A percentile compares a stretch with the other conserved stretches of the same genome.
These are phyloP conservation scores for Exobasidium rhododendri DNA, from an alignment of 1,284 basidiomycete genomes.

Conservation along the genomic window DNA sequence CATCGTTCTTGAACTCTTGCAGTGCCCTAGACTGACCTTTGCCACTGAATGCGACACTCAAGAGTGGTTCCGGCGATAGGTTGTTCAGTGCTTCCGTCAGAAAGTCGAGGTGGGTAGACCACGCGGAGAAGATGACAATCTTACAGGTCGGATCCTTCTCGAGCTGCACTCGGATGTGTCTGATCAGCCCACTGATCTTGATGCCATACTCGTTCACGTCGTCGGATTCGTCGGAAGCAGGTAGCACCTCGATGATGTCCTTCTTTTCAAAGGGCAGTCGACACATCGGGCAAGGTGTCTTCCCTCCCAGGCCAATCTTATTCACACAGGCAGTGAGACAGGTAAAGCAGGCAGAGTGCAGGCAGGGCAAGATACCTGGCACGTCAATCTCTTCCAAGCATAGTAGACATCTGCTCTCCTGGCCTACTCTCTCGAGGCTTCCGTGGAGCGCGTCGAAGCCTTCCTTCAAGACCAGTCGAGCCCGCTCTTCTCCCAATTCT, in stretches of 20 bases:
- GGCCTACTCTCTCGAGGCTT: not conserved
- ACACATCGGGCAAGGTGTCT: constrained; percentile 22
- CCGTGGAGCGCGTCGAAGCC: not conserved
- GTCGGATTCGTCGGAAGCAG: constrained; percentile 12
- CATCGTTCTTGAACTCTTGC: constrained; percentile 31
- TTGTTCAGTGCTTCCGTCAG: constrained; percentile 23
- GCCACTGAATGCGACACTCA: constrained; percentile 27
- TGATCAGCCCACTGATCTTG: constrained; percentile 37
- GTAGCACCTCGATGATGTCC: constrained; percentile 27
- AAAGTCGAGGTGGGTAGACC: constrained; percentile 31
- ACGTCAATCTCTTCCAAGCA: constrained; percentile 27
- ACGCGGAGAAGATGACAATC: constrained; percentile 37
- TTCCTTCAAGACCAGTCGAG: not conserved
- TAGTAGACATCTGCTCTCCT: constrained; percentile 18
- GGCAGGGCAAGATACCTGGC: constrained; percentile 33
- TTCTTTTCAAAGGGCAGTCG: constrained; percentile 20
- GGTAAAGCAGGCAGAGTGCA: constrained; percentile 35
- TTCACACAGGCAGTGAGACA: constrained; percentile 35
- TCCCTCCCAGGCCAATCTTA: constrained; percentile 6
- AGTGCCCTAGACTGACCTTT: constrained; percentile 29
- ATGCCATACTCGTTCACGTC: constrained; percentile 23
- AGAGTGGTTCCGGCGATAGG: constrained; percentile 23
- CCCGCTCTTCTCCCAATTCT: constrained; percentile 2
- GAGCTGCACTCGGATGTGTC: constrained; percentile 23
- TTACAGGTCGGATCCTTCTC: constrained; percentile 26